phyloP scores from a whole-genome alignment of 345 rosid genomes.

The Brassica cretica region DNA sequence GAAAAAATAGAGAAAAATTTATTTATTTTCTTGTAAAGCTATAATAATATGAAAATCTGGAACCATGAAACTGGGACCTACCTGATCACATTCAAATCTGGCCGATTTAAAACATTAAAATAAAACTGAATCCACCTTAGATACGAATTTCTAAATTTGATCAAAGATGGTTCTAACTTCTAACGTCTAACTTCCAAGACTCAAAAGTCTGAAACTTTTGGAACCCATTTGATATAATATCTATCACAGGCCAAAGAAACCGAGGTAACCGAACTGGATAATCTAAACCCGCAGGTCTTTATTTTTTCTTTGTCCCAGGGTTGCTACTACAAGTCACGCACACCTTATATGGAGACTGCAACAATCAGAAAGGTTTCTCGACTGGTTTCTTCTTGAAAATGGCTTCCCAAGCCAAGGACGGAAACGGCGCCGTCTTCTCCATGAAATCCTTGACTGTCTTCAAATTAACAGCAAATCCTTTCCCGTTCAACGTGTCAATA shows the following conservation, averaged over 20 bases:
- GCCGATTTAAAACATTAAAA: neutral
- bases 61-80: neutral
- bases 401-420: conserved; percentile 68
- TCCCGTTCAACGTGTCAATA: conserved; percentile 48
- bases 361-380: conserved; percentile 35
- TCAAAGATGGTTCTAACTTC: neutral
- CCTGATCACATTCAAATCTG: neutral
- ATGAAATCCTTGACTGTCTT: conserved; percentile 75
- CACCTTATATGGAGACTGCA: neutral
- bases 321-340: conserved; percentile 22
- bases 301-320: neutral
- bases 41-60: neutral
- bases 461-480: conserved; percentile 65
- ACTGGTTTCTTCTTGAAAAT: conserved; percentile 61
- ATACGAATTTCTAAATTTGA: neutral
- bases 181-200: neutral
- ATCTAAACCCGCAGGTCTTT: neutral
- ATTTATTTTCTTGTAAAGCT: neutral
- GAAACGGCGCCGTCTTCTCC: conserved; percentile 68
- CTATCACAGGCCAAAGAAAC: neutral
- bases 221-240: neutral
- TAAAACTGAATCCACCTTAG: neutral
- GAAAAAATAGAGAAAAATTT: neutral
- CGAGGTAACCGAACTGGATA: neutral
- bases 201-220: neutral